A percentile compares a stretch with the other conserved stretches of the same genome.
Evolutionary conservation across 2,329 filamentous ascomycete genomes (phyloP).

Genomic region (Geosmithia putterillii): DNA sequence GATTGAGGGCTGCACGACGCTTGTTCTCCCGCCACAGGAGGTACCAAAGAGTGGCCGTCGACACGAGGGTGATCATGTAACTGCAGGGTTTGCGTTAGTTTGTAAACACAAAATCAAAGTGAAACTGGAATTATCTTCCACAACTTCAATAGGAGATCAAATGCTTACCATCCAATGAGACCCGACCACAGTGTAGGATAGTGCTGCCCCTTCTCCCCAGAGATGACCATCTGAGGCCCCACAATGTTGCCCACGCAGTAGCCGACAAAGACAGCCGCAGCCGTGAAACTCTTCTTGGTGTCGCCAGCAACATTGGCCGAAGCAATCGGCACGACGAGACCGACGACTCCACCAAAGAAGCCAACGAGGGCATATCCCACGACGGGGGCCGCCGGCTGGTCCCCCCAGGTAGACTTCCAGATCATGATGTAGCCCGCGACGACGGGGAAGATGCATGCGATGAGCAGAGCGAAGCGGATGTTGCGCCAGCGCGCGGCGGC

Average conservation of each 20-base stretch:
- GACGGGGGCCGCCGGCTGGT: constrained; percentile 53
- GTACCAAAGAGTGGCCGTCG: constrained; percentile 42
- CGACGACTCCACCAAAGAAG: constrained; percentile 61
- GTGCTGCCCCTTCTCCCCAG: constrained; percentile 22
- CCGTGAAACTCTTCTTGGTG: constrained; percentile 28
- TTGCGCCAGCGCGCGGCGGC: constrained; percentile 48
- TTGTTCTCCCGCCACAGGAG: constrained; percentile 48
- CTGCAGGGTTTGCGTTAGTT: constrained; percentile 16
- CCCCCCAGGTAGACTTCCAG: constrained; percentile 55
- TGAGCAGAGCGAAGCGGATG: constrained; percentile 51
- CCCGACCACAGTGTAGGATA: constrained; percentile 35
- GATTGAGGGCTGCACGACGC: constrained; percentile 28
- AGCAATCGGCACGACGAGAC: constrained; percentile 36
- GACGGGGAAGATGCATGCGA: constrained; percentile 57
- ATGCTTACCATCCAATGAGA: constrained; percentile 23
- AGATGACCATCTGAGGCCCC: constrained; percentile 29
- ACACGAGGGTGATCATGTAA: constrained; percentile 54
- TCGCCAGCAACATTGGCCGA: constrained; percentile 34
- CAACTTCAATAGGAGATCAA: constrained; percentile 10
- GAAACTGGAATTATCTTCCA: too few species aligned
- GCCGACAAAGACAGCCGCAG: constrained; percentile 27
- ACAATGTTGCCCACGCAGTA: constrained; percentile 30
- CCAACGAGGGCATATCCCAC: constrained; percentile 62
- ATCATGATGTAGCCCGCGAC: constrained; percentile 62
- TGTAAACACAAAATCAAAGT: neutral